These are phyloP conservation scores for Lagenidium sp. DNA, from an alignment of 352 stramenopile species.

Conservation along the genomic window DNA sequence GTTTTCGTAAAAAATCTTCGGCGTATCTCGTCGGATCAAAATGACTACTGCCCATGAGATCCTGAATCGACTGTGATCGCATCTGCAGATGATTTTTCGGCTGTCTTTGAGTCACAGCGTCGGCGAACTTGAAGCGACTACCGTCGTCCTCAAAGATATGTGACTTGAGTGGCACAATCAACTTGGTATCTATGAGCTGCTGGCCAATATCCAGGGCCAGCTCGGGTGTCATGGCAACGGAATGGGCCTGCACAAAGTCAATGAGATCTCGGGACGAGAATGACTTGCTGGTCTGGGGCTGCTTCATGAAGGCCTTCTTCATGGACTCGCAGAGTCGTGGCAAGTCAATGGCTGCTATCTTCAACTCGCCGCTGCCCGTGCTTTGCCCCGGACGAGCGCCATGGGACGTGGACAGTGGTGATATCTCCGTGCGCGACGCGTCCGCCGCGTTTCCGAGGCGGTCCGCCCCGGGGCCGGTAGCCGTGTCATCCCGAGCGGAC, in stretches of 20 bases:
- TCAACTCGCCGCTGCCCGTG: background rate
- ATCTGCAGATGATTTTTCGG: conserved; percentile 65
- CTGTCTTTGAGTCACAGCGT: conserved; percentile 31
- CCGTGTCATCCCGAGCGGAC: background rate
- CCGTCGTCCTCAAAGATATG: conserved; percentile 64
- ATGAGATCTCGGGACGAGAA: conserved; percentile 60
- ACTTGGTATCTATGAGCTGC: conserved; percentile 55
- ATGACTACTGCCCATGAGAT: conserved; percentile 56
- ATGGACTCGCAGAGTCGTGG: conserved; percentile 54
- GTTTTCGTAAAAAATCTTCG: conserved; percentile 68
- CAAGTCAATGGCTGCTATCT: conserved; percentile 31
- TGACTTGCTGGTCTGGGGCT: conserved; percentile 70
- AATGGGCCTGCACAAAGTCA: conserved; percentile 48
- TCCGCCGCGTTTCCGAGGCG: no score
- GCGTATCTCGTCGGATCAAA: conserved; percentile 73
- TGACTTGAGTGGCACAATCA: conserved; percentile 67
- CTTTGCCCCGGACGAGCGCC: no score
- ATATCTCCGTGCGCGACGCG: no score
- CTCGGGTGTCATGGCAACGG: conserved; percentile 17
- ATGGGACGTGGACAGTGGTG: no score
- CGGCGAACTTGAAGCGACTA: conserved; percentile 55
- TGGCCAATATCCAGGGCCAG: conserved; percentile 54
- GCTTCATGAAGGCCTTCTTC: conserved; percentile 58
- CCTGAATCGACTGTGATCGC: conserved; percentile 60
- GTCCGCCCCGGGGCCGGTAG: background rate